A percentile compares a stretch with the other conserved stretches of the same genome.
Conservation (phyloP, 257 asterid species). For the Plantago major region DNA sequence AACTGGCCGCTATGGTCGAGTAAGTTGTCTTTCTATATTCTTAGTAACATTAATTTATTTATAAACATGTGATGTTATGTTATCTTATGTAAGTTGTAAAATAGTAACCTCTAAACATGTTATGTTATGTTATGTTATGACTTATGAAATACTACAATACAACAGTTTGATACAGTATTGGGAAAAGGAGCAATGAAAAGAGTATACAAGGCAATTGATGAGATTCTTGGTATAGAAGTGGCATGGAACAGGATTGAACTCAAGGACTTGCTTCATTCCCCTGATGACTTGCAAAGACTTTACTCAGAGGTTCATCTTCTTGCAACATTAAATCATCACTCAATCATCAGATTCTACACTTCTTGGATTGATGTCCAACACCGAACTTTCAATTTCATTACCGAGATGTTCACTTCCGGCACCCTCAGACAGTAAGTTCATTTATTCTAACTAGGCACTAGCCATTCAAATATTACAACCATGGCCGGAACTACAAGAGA, state of each 20-base stretch:
- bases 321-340: constrained; percentile 67
- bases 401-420: constrained; percentile 97
- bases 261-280: constrained; percentile 64
- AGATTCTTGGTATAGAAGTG: constrained; percentile 79
- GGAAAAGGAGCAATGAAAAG: constrained; percentile 98
- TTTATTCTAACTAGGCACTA: too few relatives aligned
- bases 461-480: too few relatives aligned
- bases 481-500: too few relatives aligned
- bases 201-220: constrained; percentile 86
- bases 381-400: constrained; percentile 80
- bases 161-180: constrained; percentile 63
- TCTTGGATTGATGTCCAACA: constrained; percentile 77
- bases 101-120: too few relatives aligned
- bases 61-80: neutral
- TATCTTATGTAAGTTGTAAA: neutral
- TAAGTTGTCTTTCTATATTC: constrained; percentile 26
- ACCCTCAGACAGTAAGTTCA: constrained; percentile 95
- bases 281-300: constrained; percentile 78
- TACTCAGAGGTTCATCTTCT: constrained; percentile 94
- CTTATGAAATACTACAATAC: constrained; percentile 3
- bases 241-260: constrained; percentile 89
- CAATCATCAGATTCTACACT: constrained; percentile 82
- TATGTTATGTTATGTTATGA: neutral
- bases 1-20: constrained; percentile 91
- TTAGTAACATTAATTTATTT: too few relatives aligned